Evolutionary conservation across 2,329 filamentous ascomycete species (phyloP).

Genomic region (Didymella arachidicola): DNA sequence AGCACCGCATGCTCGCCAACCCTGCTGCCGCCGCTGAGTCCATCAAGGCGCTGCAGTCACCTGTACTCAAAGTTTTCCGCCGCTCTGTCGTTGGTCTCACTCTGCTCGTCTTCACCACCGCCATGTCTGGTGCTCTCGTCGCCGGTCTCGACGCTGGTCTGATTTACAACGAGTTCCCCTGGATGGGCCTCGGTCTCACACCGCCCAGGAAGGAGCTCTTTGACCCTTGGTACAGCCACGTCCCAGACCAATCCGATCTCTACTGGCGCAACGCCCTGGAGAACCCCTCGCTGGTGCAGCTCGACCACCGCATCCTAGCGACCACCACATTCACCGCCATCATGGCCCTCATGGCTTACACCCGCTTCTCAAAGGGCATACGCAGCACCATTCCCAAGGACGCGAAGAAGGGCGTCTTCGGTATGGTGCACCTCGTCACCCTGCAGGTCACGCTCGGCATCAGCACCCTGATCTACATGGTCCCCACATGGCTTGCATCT

Average conservation of each 20-base stretch:
- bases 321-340: slow-evolving; percentile 86
- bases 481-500: slow-evolving; percentile 85
- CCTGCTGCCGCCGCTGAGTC: slow-evolving; percentile 68
- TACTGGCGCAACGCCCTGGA: slow-evolving; percentile 98
- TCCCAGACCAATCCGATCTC: slow-evolving; percentile 78
- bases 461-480: slow-evolving; percentile 89
- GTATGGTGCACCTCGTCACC: slow-evolving; percentile 81
- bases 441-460: slow-evolving; percentile 89
- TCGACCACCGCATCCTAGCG: slow-evolving; percentile 93
- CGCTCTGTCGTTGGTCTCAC: slow-evolving; percentile 74
- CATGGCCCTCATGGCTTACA: slow-evolving; percentile 80
- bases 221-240: slow-evolving; percentile 83
- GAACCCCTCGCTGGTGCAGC: slow-evolving; percentile 93
- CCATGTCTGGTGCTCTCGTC: slow-evolving; percentile 92
- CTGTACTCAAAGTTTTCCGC: slow-evolving; percentile 76
- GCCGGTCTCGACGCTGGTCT: slow-evolving; percentile 94
- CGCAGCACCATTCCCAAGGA: slow-evolving; percentile 64
- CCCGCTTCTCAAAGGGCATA: slow-evolving; percentile 71
- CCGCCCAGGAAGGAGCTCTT: slow-evolving; percentile 86
- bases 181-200: slow-evolving; percentile 85
- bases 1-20: slow-evolving; percentile 73
- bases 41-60: slow-evolving; percentile 67
- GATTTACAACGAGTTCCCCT: slow-evolving; percentile 99
- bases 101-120: slow-evolving; percentile 82
- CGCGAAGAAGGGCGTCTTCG: slow-evolving; percentile 76